Evolutionary conservation across 192 early-diverging fungal genomes (phyloP).

Genomic region (Backusella morwellensis): DNA sequence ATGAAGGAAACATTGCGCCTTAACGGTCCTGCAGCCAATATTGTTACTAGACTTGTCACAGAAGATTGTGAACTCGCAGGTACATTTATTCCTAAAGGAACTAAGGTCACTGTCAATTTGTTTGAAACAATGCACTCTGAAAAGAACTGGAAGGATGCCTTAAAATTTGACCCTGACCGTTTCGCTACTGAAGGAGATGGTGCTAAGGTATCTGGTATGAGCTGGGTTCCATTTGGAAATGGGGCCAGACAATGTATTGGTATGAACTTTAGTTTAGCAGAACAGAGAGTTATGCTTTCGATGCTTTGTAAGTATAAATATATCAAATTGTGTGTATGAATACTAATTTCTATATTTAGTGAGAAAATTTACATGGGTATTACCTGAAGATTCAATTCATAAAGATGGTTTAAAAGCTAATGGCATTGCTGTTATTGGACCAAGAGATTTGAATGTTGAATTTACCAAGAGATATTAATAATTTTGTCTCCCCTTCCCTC

Average conservation of each 20-base stretch:
- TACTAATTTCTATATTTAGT: conserved; percentile 3
- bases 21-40: not conserved
- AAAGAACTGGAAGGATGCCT: conserved; percentile 37
- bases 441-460: not conserved
- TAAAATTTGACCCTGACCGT: conserved; percentile 48
- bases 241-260: conserved; percentile 62
- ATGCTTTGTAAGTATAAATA: conserved; percentile 38
- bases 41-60: not conserved
- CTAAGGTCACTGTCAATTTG: conserved; percentile 7
- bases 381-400: conserved; percentile 21
- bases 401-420: not conserved
- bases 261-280: conserved; percentile 59
- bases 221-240: conserved; percentile 58
- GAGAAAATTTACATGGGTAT: conserved; percentile 19
- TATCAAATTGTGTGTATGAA: not conserved
- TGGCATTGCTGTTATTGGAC: not conserved
- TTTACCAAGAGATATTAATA: not conserved
- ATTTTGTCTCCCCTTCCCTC: not conserved
- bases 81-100: conserved; percentile 23
- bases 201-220: not conserved
- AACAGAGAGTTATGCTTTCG: conserved; percentile 52
- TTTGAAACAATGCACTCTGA: conserved; percentile 12
- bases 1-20: conserved; percentile 42
- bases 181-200: conserved; percentile 29
- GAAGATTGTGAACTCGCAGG: conserved; percentile 27